Evolutionary conservation across 2,329 filamentous ascomycete species (phyloP), one percentile per base, ranked within the genome.

Genomic region (Claviceps monticola): DNA sequence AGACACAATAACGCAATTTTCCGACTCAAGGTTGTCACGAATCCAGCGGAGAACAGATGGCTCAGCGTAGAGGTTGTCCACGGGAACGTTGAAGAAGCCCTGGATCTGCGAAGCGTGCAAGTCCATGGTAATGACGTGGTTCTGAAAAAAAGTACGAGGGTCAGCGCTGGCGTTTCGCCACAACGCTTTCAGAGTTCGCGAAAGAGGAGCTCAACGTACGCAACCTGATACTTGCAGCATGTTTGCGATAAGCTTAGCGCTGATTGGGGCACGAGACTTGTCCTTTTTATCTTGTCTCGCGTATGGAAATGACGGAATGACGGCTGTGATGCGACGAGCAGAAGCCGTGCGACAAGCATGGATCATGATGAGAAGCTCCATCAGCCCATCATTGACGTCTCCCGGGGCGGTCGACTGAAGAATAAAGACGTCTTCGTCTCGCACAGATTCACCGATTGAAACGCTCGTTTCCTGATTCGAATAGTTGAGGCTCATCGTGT

Each of bases 311-410:
- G 95, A 96, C 59, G 91, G 91, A 49, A 96, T 86, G 57, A 96
- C 88, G 57, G 89, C 91, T 21, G 91, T 96, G 71, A 97, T 95
- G 57, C 91, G 86, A 57, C 90, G 83, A 13, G 91, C 91, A 45
- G 71, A 74, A 38, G 75, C 75, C 36, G 74, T 77, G 44, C 73
- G 72, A 76, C 91, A 96, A 57, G 91, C 91, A 65, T 95, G 94
- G 69, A 96, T 94, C 83, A 96, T 95, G 71, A 97, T 96, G 59
- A 97, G 79, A 39, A 97, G 80, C 71, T 98, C 91, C 91, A 98
- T 97, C 54, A 98, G 79, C 48, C 89, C 89, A 67, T 97, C 91
- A 71, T 98, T 98, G 73, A 97, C 94, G 66, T 96, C 90, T 66
- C 91, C 90, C 2, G 91, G 91, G 42, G 87, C 84, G 47, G 93